Conservation (phyloP, 2,329 filamentous ascomycete genomes). For the Periconia sp. region DNA sequence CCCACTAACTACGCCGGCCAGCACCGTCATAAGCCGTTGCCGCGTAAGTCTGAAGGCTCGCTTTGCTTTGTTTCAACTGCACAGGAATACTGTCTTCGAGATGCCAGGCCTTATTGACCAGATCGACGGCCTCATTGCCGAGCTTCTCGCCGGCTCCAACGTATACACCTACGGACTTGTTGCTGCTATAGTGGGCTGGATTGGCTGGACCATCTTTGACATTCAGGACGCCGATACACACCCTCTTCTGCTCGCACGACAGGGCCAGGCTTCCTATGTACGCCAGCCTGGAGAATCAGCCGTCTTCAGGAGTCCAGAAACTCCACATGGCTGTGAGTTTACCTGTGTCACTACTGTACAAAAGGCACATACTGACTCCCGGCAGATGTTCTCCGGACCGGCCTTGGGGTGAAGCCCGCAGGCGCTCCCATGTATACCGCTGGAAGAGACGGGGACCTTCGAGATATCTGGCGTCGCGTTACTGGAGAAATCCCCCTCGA, state of each 20-base stretch:
- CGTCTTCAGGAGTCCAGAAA: conserved; percentile 79
- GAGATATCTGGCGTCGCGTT: conserved; percentile 84
- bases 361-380: conserved; percentile 18
- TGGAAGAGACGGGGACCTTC: conserved; percentile 84
- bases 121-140: conserved; percentile 71
- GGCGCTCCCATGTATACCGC: conserved; percentile 79
- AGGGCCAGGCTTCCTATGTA: conserved; percentile 76
- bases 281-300: conserved; percentile 84
- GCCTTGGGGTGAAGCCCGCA: conserved; percentile 72
- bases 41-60: neutral
- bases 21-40: neutral
- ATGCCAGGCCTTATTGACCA: conserved; percentile 59
- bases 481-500: conserved; percentile 65
- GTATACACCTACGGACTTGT: conserved; percentile 73
- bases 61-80: neutral
- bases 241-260: conserved; percentile 84
- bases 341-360: neutral
- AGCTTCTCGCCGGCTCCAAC: conserved; percentile 79
- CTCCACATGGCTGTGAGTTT: conserved; percentile 71
- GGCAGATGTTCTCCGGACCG: conserved; percentile 40
- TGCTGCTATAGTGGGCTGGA: conserved; percentile 64
- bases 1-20: conserved; percentile 65
- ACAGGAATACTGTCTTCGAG: conserved; percentile 5
- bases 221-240: conserved; percentile 85
- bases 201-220: conserved; percentile 71